Percentiles rank a stretch among this genome's conserved stretches.
Evolutionary conservation across 306 rosid genomes (phyloP).

Genomic region (Begonia loranthoides): DNA sequence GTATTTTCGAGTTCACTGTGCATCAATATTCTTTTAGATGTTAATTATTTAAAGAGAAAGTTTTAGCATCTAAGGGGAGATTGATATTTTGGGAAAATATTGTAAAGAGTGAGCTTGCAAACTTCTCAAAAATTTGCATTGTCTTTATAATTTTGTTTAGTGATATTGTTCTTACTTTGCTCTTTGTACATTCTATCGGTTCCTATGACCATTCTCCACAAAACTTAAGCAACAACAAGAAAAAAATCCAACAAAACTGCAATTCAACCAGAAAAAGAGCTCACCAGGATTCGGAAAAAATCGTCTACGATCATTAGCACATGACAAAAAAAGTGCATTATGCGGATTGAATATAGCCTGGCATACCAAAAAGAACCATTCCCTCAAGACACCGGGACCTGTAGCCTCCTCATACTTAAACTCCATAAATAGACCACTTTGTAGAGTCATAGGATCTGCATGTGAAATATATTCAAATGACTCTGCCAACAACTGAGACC

Average conservation of each 20-base stretch:
- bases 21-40: no score
- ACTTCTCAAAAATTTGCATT: no score
- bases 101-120: no score
- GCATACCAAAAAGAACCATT: constrained; percentile 79
- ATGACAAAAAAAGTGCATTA: constrained; percentile 58
- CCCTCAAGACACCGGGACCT: constrained; percentile 80
- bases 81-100: no score
- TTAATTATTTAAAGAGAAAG: no score
- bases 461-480: constrained; percentile 49
- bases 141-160: no score
- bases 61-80: no score
- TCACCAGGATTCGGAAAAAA: constrained; percentile 77
- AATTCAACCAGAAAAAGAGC: constrained; percentile 9
- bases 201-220: no score
- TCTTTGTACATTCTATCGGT: no score
- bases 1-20: no score
- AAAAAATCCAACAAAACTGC: background rate
- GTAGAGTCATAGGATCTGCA: constrained; percentile 36
- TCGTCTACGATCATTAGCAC: constrained; percentile 67
- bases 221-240: background rate
- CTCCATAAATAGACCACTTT: constrained; percentile 45
- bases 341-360: constrained; percentile 57
- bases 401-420: constrained; percentile 83
- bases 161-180: no score
- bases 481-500: constrained; percentile 57